phyloP scores from a whole-genome alignment of 768 basidiomycete species.

The Russula compacta region DNA sequence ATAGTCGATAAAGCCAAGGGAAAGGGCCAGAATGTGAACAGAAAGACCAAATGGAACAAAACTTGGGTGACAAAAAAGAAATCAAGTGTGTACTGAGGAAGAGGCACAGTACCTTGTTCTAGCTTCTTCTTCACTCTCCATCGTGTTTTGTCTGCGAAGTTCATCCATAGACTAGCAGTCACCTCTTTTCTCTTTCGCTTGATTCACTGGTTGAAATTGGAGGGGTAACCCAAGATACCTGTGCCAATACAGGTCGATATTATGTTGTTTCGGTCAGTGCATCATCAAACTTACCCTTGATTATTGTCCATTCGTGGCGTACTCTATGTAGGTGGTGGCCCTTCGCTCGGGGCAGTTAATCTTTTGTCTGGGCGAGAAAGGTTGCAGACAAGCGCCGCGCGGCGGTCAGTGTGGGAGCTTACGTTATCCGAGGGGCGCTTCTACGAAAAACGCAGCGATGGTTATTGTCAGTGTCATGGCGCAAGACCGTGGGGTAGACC shows the following conservation, averaged over 20 bases:
- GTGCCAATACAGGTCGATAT: conserved; percentile 4
- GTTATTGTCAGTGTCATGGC: neutral
- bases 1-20: neutral
- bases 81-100: neutral
- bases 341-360: neutral
- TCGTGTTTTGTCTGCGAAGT: conserved; percentile 73
- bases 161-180: conserved; percentile 79
- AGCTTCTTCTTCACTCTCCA: conserved; percentile 84
- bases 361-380: neutral
- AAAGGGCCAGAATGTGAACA: neutral
- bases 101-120: conserved; percentile 55
- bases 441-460: neutral
- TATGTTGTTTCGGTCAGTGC: neutral
- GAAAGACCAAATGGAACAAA: neutral
- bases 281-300: conserved; percentile 5
- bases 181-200: conserved; percentile 71
- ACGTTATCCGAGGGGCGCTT: neutral
- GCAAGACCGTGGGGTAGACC: neutral
- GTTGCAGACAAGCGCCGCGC: neutral
- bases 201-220: conserved; percentile 76
- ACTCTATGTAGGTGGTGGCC: neutral
- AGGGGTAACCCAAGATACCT: conserved; percentile 79
- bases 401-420: neutral
- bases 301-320: conserved; percentile 12
- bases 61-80: neutral